Base-by-base conservation (phyloP, 2,329 filamentous ascomycete species). In the Hypoxylon sp. region DNA sequence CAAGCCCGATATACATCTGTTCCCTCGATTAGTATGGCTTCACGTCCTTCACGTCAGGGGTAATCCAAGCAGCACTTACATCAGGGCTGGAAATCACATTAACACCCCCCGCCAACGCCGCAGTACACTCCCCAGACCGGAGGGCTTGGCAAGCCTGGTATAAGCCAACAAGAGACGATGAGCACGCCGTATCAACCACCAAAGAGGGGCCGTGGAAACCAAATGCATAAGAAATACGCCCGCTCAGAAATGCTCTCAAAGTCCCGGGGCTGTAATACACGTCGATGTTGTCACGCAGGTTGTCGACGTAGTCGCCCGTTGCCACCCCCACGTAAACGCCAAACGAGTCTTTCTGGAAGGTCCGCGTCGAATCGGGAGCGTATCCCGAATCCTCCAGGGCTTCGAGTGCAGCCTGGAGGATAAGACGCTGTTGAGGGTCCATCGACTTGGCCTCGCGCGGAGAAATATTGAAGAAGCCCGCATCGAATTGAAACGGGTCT, bases 301-400 rank as follows among this genome's bases (percentile, higher is more conserved):
- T 77, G 32, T 73, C 68, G 4, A 70, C 55, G 49, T 77, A 78
- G 47, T 78, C 72, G 4, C 64, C 66, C 6, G 63, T 70, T 13
- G 68, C 68, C 6, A 70, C 63, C 17, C 75, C 76, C 15, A 76
- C 67, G 28, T 71, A 77, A 46, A 72, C 73, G 1, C 75, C 76
- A 22, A 74, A 68, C 2, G 64, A 68, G 30, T 74, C 68, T 4
- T 66, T 58, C 22, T 69, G 67, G 15, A 63, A 68, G 3, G 64
- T 51, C 13, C 56, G 54, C 0, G 70, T 71, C 11, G 68, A 50
- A 30, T 72, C 64, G 6, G 68, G 65, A 51, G 67, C 68, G 37
- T 75, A 75, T 1, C 75, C 71, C 0, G 69, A 56, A 37, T 67
- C 54, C 46, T 72, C 63, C 3, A 76, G 24, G 0, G 69, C 66